Evolutionary conservation across 768 basidiomycete species (phyloP), one percentile per base, ranked within the genome.

Genomic region (Mycena indigotica): DNA sequence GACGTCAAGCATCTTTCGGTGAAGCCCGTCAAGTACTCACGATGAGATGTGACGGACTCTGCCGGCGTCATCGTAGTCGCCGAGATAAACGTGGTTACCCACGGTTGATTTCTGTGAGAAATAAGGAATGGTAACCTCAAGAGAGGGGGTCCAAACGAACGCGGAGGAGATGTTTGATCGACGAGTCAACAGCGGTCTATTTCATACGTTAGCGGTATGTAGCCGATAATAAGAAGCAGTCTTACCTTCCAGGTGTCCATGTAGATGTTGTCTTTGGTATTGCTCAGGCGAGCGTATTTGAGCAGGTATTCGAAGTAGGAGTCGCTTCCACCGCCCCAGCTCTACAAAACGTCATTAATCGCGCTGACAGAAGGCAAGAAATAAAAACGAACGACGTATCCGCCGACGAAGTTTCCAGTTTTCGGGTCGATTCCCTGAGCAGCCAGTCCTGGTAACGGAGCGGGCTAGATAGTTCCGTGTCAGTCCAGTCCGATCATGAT

Each of bases 251-350:
- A 91, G 0, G 84, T 79, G 62, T 88, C 79, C 13, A 80, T 81
- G 56, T 84, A 89, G 17, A 83, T 62, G 49, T 78, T 74, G 68
- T 90, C 80, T 50, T 82, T 62, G 17, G 85, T 86, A 72, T 88
- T 88, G 5, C 83, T 82, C 25, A 91, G 75, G 21, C 87, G 84
- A 3, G 87, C 75, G 55, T 77, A 82, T 66, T 91, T 91, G 77
- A 89, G 84, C 55, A 89, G 76, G 64, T 91, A 90, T 67, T 91
- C 89, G 58, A 86, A 86, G 71, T 84, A 91, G 57, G 87, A 88
- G 69, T 90, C 89, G 0, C 83, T 84, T 21, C 86, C 87, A 48
- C 83, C 89, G 17, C 84, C 32, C 32, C 32, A 35, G 32, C 10
- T 35, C 81, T 44, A 21, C 8, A 38, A 38, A n/a, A 38, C n/a